These are phyloP conservation scores for Megacollybia marginata DNA, from an alignment of 768 basidiomycete genomes.

Conservation along the genomic window DNA sequence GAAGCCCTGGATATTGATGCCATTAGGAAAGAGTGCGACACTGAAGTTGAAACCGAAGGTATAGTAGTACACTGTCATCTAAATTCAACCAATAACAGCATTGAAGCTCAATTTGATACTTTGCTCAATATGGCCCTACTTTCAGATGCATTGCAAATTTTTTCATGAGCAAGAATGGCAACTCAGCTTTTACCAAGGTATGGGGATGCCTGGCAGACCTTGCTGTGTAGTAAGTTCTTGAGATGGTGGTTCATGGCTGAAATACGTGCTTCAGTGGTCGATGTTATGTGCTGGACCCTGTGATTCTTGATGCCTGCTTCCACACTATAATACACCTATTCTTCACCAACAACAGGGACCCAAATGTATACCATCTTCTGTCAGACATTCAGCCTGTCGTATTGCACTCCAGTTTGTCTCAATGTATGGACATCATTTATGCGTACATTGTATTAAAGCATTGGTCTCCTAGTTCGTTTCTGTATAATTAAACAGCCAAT, in stretches of 20 bases:
- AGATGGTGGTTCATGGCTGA: background rate
- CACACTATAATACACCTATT: conserved; percentile 23
- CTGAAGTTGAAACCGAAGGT: background rate
- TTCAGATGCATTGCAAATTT: conserved; percentile 20
- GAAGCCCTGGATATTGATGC: conserved; percentile 8
- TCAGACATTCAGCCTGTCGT: conserved; percentile 12
- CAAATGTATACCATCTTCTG: conserved; percentile 23
- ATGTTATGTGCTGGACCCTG: conserved; percentile 25
- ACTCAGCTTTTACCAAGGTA: too few relatives aligned
- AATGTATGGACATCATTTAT: conserved; percentile 9
- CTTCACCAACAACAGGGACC: conserved; percentile 21
- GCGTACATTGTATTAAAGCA: conserved; percentile 14
- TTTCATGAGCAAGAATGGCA: conserved; percentile 9
- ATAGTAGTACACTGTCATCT: background rate
- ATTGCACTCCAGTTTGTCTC: conserved; percentile 7
- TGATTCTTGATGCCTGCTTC: conserved; percentile 28
- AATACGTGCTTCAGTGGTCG: conserved; percentile 4
- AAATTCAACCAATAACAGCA: conserved; percentile 3
- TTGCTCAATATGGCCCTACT: conserved; percentile 23
- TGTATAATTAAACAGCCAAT: too few relatives aligned
- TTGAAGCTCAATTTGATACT: conserved; percentile 18
- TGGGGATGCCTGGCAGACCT: conserved; percentile 18
- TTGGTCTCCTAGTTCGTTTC: conserved; percentile 22
- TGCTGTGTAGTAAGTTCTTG: background rate
- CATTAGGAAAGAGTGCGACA: conserved; percentile 6